Evolutionary conservation across 345 rosid genomes (phyloP).

Genomic region (Excoecaria agallocha): DNA sequence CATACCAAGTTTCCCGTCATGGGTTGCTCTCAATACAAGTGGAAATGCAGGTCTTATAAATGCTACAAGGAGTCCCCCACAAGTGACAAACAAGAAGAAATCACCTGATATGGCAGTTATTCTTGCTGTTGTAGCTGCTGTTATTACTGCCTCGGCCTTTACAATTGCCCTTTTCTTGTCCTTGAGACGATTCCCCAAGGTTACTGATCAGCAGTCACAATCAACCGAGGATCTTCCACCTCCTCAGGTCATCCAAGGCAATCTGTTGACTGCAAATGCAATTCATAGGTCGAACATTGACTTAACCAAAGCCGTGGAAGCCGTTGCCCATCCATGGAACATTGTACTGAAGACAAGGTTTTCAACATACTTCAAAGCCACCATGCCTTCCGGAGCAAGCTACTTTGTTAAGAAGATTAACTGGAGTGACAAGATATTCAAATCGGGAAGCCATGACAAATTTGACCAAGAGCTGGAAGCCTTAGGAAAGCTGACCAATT

Average conservation of each 20-base stretch:
- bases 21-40: constrained; percentile 24
- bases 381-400: constrained; percentile 68
- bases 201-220: constrained; percentile 39
- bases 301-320: constrained; percentile 66
- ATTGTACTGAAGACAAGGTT: constrained; percentile 53
- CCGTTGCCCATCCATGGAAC: constrained; percentile 47
- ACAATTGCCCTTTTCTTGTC: constrained; percentile 25
- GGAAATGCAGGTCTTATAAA: constrained; percentile 43
- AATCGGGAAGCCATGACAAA: constrained; percentile 53
- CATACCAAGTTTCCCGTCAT: constrained; percentile 26
- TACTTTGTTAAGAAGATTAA: constrained; percentile 75
- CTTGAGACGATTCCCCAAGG: constrained; percentile 46
- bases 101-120: constrained; percentile 30
- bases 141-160: constrained; percentile 32
- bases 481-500: constrained; percentile 71
- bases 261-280: constrained; percentile 57
- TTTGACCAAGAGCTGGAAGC: constrained; percentile 63
- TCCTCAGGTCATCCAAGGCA: constrained; percentile 53
- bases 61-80: not conserved
- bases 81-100: constrained; percentile 21
- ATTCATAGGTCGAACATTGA: constrained; percentile 60
- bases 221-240: constrained; percentile 34
- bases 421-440: constrained; percentile 77
- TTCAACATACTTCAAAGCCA: constrained; percentile 68
- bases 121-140: constrained; percentile 38